These are phyloP conservation scores for Amanita molliuscula DNA, from an alignment of 768 basidiomycete species.

Conservation along the genomic window DNA sequence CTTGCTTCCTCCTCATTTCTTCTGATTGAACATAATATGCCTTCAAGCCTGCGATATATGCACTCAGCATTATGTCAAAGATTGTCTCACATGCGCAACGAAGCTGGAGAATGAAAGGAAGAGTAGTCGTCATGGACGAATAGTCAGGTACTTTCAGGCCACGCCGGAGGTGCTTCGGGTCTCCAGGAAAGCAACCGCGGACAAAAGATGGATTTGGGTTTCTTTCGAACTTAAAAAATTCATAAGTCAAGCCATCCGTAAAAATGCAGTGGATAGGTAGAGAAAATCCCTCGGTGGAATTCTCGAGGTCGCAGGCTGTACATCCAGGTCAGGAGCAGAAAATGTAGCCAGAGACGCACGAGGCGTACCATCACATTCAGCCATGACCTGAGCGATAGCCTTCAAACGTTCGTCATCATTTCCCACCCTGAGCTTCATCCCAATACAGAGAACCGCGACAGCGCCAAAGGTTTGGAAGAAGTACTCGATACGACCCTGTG, in stretches of 20 bases:
- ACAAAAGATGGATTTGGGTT: conserved; percentile 10
- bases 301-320: conserved; percentile 9
- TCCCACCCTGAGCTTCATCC: conserved; percentile 10
- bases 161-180: conserved; percentile 13
- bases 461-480: conserved; percentile 12
- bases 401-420: conserved; percentile 11
- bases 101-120: conserved; percentile 16
- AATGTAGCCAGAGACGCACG: background rate
- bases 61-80: conserved; percentile 13
- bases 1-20: conserved; percentile 3
- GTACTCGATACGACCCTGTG: conserved; percentile 9
- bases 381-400: conserved; percentile 13
- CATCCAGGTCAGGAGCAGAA: conserved; percentile 5
- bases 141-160: conserved; percentile 13
- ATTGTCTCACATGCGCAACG: conserved; percentile 13
- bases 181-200: conserved; percentile 16
- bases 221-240: conserved; percentile 11
- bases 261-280: conserved; percentile 11
- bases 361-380: conserved; percentile 11
- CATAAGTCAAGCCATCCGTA: conserved; percentile 9
- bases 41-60: conserved; percentile 13
- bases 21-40: conserved; percentile 9
- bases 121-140: conserved; percentile 8
- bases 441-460: conserved; percentile 11
- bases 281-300: conserved; percentile 4